These are phyloP conservation scores for Phytophthora cryptogea DNA, from an alignment of 352 stramenopile genomes.

Conservation along the genomic window DNA sequence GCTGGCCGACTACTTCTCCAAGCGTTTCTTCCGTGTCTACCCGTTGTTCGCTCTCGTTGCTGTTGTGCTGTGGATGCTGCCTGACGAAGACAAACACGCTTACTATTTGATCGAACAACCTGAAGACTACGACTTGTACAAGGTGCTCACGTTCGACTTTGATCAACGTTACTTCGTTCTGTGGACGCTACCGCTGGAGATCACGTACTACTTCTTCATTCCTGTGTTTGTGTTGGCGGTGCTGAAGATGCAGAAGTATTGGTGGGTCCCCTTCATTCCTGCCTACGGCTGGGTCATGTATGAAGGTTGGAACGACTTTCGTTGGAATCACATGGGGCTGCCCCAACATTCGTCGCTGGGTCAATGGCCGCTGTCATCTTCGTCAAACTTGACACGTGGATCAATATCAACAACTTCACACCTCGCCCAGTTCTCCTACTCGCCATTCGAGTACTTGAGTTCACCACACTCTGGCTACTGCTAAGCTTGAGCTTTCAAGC, in stretches of 20 bases:
- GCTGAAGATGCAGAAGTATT: slow-evolving; percentile 16
- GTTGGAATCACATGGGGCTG: slow-evolving; percentile 28
- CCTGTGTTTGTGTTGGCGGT: slow-evolving; percentile 32
- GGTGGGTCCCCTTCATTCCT: slow-evolving; percentile 33
- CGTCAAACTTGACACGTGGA: slow-evolving; percentile 18
- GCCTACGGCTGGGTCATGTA: slow-evolving; percentile 28
- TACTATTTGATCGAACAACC: slow-evolving; percentile 36
- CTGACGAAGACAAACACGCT: slow-evolving; percentile 17
- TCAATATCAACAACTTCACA: slow-evolving; percentile 17
- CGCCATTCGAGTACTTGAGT: slow-evolving; percentile 25
- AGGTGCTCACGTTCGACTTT: slow-evolving; percentile 46
- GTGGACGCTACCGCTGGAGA: slow-evolving; percentile 37
- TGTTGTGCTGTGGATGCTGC: slow-evolving; percentile 32
- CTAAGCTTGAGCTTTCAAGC: slow-evolving; percentile 30
- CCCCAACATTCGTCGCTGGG: slow-evolving; percentile 28
- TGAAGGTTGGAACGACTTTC: slow-evolving; percentile 22
- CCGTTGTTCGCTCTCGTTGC: slow-evolving; percentile 45
- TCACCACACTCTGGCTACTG: slow-evolving; percentile 16
- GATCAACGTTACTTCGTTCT: slow-evolving; percentile 43
- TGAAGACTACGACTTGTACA: slow-evolving; percentile 34
- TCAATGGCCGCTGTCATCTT: slow-evolving; percentile 39
- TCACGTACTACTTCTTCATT: slow-evolving; percentile 49
- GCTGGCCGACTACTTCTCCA: slow-evolving; percentile 35
- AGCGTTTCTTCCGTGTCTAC: slow-evolving; percentile 54
- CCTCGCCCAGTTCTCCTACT: slow-evolving; percentile 3